Conservation (phyloP, 1,284 basidiomycete species). For the Apiotrichum domesticum region DNA sequence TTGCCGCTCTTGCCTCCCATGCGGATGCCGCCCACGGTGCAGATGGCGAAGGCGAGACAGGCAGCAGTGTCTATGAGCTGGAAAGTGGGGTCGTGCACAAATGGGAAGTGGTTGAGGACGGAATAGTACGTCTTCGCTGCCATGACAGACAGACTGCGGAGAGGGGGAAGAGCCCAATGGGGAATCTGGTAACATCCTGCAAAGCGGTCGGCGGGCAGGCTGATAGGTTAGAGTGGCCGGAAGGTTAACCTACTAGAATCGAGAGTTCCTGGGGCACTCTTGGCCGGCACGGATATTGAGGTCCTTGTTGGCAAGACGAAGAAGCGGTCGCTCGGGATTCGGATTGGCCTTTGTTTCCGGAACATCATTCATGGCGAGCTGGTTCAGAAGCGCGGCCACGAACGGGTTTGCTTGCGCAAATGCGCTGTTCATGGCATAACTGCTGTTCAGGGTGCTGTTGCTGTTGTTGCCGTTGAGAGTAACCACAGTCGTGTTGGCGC, state of each 20-base stretch:
- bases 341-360: conserved; percentile 38
- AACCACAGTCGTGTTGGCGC: background rate
- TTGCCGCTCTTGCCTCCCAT: conserved; percentile 11
- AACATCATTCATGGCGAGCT: conserved; percentile 36
- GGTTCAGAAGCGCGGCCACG: conserved; percentile 30
- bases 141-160: conserved; percentile 44
- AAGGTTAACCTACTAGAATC: conserved; percentile 15
- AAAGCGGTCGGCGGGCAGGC: conserved; percentile 44
- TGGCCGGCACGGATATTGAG: conserved; percentile 10
- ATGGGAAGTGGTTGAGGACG: conserved; percentile 47
- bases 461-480: conserved; percentile 4
- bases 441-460: background rate
- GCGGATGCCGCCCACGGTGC: conserved; percentile 46
- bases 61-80: conserved; percentile 43
- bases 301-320: conserved; percentile 29
- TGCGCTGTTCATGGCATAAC: conserved; percentile 4
- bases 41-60: conserved; percentile 49
- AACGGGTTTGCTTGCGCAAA: conserved; percentile 12
- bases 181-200: conserved; percentile 48
- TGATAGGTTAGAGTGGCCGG: background rate
- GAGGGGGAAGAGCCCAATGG: conserved; percentile 48
- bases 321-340: conserved; percentile 43
- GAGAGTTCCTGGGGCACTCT: conserved; percentile 10
- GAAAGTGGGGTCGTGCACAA: conserved; percentile 49
- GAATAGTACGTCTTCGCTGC: conserved; percentile 46